phyloP scores from a whole-genome alignment of 208 protist genomes.

The Wallacemonas rigidus region DNA sequence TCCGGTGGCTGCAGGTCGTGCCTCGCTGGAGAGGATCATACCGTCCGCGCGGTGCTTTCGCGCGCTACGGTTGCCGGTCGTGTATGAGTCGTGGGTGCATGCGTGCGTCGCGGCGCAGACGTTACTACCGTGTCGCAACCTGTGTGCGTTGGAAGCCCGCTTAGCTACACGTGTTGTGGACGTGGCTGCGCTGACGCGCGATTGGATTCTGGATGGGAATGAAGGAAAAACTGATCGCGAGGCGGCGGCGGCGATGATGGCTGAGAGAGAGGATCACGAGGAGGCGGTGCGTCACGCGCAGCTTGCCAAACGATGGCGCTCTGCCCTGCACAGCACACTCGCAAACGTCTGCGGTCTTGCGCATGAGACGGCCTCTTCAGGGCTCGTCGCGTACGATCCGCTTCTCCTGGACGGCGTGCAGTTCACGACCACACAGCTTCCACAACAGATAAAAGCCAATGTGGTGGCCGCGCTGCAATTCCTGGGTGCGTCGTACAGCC shows the following conservation, averaged over 20 bases:
- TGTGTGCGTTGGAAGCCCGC: not conserved
- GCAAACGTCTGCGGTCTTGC: slow-evolving; percentile 12
- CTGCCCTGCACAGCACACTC: slow-evolving; percentile 17
- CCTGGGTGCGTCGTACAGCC: slow-evolving; percentile 68
- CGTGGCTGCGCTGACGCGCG: not conserved
- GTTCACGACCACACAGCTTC: slow-evolving; percentile 75
- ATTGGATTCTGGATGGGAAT: not conserved
- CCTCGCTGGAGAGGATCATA: not conserved
- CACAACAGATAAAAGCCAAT: slow-evolving; percentile 46
- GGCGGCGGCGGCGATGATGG: not conserved
- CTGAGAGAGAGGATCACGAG: not conserved
- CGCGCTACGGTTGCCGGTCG: slow-evolving; percentile 42
- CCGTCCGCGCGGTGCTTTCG: slow-evolving; percentile 25
- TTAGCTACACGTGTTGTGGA: slow-evolving; percentile 1
- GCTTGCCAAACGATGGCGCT: not conserved
- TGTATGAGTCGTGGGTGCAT: slow-evolving; percentile 59
- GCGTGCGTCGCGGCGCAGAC: slow-evolving; percentile 27
- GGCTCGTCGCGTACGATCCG: slow-evolving; percentile 56
- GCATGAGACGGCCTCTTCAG: not conserved
- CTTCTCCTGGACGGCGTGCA: slow-evolving; percentile 39
- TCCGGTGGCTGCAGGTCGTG: not conserved
- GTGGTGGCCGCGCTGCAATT: slow-evolving; percentile 69
- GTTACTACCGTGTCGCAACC: slow-evolving; percentile 11
- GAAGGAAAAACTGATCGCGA: not conserved
- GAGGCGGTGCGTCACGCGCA: not conserved